These are phyloP conservation scores for Saccharomycopsis babjevae DNA, from an alignment of 805 yeast species.

Conservation along the genomic window DNA sequence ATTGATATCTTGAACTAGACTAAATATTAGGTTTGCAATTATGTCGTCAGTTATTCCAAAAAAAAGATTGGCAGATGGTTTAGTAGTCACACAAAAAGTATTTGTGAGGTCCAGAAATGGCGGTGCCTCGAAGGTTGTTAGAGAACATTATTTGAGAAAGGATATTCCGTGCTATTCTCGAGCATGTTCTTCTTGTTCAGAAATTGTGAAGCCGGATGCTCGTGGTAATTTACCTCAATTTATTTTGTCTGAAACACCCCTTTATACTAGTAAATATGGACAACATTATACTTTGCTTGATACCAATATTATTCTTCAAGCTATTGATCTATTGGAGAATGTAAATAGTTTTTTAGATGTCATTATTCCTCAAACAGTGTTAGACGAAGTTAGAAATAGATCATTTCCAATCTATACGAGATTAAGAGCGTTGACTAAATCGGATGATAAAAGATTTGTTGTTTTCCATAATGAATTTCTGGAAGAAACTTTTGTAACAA, in stretches of 20 bases:
- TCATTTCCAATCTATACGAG: conserved; percentile 85
- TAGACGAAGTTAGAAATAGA: conserved; percentile 84
- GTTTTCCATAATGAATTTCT: conserved; percentile 92
- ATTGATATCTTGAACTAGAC: too few relatives aligned
- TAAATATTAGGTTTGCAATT: too few relatives aligned
- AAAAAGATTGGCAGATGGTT: conserved; percentile 40
- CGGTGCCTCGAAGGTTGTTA: conserved; percentile 77
- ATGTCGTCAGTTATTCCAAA: conserved; percentile 23
- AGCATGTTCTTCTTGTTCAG: conserved; percentile 53
- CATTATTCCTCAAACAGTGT: conserved; percentile 86
- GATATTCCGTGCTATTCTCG: conserved; percentile 88
- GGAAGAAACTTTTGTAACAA: conserved; percentile 53
- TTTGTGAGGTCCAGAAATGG: conserved; percentile 88
- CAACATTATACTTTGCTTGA: conserved; percentile 81
- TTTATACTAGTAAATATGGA: conserved; percentile 37
- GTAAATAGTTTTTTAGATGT: conserved; percentile 74
- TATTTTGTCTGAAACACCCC: conserved; percentile 55
- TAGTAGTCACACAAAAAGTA: conserved; percentile 74
- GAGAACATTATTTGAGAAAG: conserved; percentile 86
- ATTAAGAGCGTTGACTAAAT: conserved; percentile 62
- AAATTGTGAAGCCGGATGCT: conserved; percentile 48
- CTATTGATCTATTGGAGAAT: conserved; percentile 83
- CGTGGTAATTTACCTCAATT: conserved; percentile 57
- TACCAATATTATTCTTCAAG: conserved; percentile 78
- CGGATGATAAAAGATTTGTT: conserved; percentile 69